phyloP scores from a whole-genome alignment of 306 rosid genomes.

The Begonia fuchsioides region DNA sequence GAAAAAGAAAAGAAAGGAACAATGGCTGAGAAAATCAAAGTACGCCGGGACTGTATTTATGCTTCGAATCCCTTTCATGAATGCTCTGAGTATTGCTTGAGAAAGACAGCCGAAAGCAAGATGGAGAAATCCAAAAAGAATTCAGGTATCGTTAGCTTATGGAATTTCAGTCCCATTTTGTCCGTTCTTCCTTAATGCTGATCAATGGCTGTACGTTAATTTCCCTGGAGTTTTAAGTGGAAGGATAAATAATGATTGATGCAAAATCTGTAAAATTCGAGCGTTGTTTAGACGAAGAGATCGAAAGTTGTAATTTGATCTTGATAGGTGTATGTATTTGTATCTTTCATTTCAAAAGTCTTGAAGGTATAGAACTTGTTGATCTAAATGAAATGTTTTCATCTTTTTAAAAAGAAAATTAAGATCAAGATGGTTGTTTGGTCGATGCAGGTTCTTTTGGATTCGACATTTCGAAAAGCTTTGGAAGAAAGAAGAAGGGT shows the following conservation, averaged over 20 bases:
- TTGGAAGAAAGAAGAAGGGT: constrained; percentile 20
- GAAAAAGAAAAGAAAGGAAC: neutral
- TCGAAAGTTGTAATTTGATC: too few species aligned
- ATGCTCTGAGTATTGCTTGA: constrained; percentile 1
- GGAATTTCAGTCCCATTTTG: neutral
- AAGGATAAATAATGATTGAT: neutral
- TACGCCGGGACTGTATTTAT: neutral
- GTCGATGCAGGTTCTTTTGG: constrained; percentile 21
- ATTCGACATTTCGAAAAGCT: constrained; percentile 17
- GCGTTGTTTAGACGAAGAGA: too few species aligned
- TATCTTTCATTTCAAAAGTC: too few species aligned
- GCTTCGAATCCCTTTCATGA: neutral
- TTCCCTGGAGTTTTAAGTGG: neutral
- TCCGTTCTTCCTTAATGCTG: too few species aligned
- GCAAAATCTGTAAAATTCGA: neutral
- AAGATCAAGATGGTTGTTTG: neutral
- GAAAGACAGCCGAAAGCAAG: neutral
- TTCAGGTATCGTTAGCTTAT: neutral
- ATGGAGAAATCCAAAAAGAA: neutral
- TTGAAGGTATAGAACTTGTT: too few species aligned
- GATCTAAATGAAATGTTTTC: too few species aligned
- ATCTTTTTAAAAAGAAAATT: neutral
- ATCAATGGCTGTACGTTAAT: too few species aligned
- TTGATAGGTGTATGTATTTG: too few species aligned
- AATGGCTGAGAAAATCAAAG: neutral